phyloP scores from a whole-genome alignment of 257 asterid genomes.

The Solanum neorickii region DNA sequence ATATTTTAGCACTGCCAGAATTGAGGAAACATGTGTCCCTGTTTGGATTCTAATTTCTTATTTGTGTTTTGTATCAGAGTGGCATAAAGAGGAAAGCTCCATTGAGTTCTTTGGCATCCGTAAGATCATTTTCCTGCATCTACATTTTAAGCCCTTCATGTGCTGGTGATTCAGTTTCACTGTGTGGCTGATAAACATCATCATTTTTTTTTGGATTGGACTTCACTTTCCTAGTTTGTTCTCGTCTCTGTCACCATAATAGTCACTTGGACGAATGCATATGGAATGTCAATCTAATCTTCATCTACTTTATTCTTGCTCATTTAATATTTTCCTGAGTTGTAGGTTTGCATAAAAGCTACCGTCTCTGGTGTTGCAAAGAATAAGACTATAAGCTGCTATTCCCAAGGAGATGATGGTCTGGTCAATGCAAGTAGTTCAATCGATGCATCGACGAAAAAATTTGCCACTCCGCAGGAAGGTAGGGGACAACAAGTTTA shows the following conservation, averaged over 20 bases:
- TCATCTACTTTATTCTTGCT: not conserved
- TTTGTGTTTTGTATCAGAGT: not conserved
- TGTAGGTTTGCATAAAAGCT: not conserved
- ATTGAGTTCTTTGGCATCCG: not conserved
- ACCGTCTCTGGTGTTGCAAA: not conserved
- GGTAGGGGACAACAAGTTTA: conserved; percentile 14
- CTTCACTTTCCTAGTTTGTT: not conserved
- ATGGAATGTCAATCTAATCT: not conserved
- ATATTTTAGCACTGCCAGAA: not conserved
- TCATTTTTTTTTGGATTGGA: not conserved
- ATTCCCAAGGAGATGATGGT: not conserved
- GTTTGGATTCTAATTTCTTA: not conserved
- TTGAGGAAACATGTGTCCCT: not conserved
- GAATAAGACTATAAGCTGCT: not conserved
- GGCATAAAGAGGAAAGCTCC: not conserved
- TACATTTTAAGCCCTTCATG: not conserved
- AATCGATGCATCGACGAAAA: not conserved
- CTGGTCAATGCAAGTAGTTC: not conserved
- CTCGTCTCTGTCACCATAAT: not conserved
- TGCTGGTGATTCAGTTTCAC: not conserved
- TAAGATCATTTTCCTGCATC: not conserved
- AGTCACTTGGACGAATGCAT: not conserved
- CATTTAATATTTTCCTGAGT: not conserved
- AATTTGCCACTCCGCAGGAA: not conserved
- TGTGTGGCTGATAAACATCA: not conserved